Conservation (phyloP, 1,284 basidiomycete genomes). For the Tilletia caries region DNA sequence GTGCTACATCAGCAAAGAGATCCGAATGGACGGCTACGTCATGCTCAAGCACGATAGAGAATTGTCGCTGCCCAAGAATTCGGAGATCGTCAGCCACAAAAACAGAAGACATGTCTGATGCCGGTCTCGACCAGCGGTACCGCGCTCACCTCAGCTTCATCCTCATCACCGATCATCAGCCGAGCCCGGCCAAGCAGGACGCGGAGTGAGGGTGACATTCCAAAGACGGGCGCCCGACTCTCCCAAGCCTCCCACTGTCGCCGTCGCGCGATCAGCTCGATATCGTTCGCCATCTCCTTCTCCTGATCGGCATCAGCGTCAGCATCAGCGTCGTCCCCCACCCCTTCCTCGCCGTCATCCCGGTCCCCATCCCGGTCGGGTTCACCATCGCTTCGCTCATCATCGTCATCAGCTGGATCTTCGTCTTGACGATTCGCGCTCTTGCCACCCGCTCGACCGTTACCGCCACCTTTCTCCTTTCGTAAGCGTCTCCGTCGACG, state of each 20-base stretch:
- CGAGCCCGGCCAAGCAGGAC: constrained; percentile 81
- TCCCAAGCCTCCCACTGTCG: constrained; percentile 26
- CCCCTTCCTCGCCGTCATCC: not conserved
- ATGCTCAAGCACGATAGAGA: constrained; percentile 67
- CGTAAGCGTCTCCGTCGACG: not conserved
- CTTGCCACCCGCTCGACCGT: not conserved
- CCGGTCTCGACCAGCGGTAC: too few species aligned
- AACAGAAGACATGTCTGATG: constrained; percentile 1
- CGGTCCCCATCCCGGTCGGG: not conserved
- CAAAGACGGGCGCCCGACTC: constrained; percentile 57
- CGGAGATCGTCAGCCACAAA: not conserved
- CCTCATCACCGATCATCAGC: constrained; percentile 72
- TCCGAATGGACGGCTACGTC: constrained; percentile 72
- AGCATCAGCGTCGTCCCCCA: not conserved
- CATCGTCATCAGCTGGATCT: not conserved
- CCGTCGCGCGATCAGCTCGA: constrained; percentile 41
- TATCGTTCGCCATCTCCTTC: not conserved
- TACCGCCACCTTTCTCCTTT: not conserved
- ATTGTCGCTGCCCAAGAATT: constrained; percentile 65
- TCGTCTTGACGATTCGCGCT: constrained; percentile 17
- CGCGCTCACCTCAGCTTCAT: constrained; percentile 70
- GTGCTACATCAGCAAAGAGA: constrained; percentile 76
- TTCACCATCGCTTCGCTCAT: not conserved
- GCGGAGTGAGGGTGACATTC: constrained; percentile 74
- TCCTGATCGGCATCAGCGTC: not conserved